Conservation (phyloP, 2,329 filamentous ascomycete species). For the Lasiodiplodia sp. region DNA sequence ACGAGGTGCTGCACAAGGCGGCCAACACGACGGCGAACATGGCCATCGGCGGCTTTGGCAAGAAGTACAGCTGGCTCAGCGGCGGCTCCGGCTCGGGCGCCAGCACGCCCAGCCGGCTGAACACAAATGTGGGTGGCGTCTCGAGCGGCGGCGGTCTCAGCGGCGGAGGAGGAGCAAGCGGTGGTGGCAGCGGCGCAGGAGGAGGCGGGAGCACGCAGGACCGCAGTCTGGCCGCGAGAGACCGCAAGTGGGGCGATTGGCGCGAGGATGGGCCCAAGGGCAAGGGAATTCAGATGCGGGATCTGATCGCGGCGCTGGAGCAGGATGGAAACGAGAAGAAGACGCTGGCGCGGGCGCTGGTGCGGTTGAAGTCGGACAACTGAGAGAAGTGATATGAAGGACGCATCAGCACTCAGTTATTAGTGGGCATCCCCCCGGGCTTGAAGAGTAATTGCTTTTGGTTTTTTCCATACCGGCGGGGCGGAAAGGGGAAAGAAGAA, state of each 20-base stretch:
- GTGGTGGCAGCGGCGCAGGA: slow-evolving; percentile 36
- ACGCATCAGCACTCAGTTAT: no score
- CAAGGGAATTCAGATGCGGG: slow-evolving; percentile 78
- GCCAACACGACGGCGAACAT: slow-evolving; percentile 84
- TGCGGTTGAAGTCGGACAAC: slow-evolving; percentile 39
- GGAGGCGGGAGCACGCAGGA: slow-evolving; percentile 44
- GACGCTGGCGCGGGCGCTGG: slow-evolving; percentile 50
- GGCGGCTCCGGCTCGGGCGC: slow-evolving; percentile 45
- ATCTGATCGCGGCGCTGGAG: slow-evolving; percentile 81
- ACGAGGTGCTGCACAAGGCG: slow-evolving; percentile 79
- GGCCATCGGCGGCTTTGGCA: slow-evolving; percentile 73
- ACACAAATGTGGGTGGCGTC: slow-evolving; percentile 34
- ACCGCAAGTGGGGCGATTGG: slow-evolving; percentile 73
- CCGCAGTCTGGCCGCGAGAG: slow-evolving; percentile 61
- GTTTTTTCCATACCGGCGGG: no score
- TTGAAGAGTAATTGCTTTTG: no score
- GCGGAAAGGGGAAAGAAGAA: no score
- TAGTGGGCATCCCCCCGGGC: no score
- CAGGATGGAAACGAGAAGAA: slow-evolving; percentile 73
- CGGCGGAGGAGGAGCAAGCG: not conserved
- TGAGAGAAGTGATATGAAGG: not conserved
- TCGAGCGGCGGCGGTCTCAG: not conserved
- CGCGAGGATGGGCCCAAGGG: slow-evolving; percentile 77
- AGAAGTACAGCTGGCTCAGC: slow-evolving; percentile 80
- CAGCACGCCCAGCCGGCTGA: slow-evolving; percentile 41